A percentile compares a stretch with the other conserved stretches of the same genome.
Evolutionary conservation across 805 yeast genomes (phyloP).

Genomic region (Teunomyces cretensis): DNA sequence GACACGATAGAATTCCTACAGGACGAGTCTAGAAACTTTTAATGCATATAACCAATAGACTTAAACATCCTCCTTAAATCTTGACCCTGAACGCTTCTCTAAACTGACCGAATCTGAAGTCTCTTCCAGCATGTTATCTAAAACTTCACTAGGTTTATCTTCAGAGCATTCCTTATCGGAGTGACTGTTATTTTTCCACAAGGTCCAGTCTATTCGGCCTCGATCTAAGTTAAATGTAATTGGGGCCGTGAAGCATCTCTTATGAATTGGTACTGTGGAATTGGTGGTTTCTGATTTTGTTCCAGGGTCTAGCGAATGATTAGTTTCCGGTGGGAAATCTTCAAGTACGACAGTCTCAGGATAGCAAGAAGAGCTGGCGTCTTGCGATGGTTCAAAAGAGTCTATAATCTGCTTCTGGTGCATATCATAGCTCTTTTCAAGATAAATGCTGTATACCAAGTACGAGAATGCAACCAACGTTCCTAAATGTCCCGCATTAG

Average conservation of each 20-base stretch:
- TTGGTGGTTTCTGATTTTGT: neutral
- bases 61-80: neutral
- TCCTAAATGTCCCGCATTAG: neutral
- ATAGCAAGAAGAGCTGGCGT: neutral
- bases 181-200: neutral
- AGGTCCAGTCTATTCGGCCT: neutral
- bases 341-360: neutral
- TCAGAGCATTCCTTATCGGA: no score
- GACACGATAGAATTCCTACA: slow-evolving; percentile 13
- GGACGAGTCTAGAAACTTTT: slow-evolving; percentile 10
- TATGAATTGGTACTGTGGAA: no score
- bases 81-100: neutral
- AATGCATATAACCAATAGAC: neutral
- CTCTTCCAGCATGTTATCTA: neutral
- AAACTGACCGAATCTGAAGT: neutral
- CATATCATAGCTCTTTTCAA: neutral
- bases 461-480: slow-evolving; percentile 1
- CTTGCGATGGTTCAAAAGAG: neutral
- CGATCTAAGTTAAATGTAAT: neutral
- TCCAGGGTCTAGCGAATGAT: neutral
- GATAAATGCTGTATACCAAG: neutral
- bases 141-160: no score
- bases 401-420: neutral
- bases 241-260: neutral
- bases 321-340: no score